Conservation (phyloP, 345 rosid species). For the Iberis pinnata region DNA sequence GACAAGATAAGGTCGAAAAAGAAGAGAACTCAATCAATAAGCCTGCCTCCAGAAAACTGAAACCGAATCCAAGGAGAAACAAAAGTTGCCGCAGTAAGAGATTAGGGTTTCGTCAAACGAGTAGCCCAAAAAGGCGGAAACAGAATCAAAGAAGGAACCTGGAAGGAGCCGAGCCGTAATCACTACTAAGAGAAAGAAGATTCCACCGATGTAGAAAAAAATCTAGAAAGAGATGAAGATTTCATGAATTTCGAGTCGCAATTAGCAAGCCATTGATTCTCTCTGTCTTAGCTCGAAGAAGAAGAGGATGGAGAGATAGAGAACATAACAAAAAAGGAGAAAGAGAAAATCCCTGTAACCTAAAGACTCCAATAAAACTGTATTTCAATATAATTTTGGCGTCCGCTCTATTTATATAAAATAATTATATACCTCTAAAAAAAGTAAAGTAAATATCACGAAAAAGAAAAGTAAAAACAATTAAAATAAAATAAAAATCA, state of each 20-base stretch:
- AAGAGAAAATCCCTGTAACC: conserved; percentile 26
- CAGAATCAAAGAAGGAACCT: conserved; percentile 18
- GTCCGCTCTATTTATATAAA: conserved; percentile 20
- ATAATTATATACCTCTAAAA: background rate
- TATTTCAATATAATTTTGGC: conserved; percentile 29
- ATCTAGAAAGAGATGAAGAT: conserved; percentile 16
- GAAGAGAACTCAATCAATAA: conserved; percentile 11
- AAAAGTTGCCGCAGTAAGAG: background rate
- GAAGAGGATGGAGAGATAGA: conserved; percentile 9
- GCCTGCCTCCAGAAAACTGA: background rate
- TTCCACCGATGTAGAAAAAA: conserved; percentile 12
- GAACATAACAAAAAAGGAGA: background rate
- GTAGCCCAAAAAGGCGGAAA: conserved; percentile 3
- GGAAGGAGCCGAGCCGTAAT: conserved; percentile 17
- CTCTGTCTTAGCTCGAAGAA: conserved; percentile 21
- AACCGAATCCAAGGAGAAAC: conserved; percentile 16
- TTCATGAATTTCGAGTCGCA: conserved; percentile 18
- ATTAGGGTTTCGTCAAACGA: conserved; percentile 27
- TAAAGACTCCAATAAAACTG: conserved; percentile 18
- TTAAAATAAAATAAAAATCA: too few species aligned
- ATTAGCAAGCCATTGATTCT: conserved; percentile 21
- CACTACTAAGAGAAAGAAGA: conserved; percentile 22
- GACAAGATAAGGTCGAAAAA: background rate
- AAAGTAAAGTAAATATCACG: background rate
- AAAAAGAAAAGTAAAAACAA: background rate